Conservation (phyloP, 1,139 yeast genomes). For the Yamadazyma dushanensis region DNA sequence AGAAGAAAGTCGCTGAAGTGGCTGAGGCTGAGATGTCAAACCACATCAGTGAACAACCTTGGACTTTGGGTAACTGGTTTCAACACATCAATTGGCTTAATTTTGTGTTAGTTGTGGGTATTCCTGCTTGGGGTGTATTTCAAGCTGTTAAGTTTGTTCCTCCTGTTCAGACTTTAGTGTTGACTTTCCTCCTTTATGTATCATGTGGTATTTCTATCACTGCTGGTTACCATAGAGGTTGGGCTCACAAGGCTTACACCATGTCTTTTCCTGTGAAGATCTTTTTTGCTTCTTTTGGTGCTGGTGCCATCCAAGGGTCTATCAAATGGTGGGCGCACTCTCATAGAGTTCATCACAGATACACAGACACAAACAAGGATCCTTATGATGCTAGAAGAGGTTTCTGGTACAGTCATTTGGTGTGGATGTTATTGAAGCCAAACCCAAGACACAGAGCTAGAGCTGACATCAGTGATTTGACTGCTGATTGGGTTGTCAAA, state of each 20-base stretch:
- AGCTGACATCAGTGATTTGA: slow-evolving; percentile 91
- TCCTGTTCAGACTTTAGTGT: slow-evolving; percentile 55
- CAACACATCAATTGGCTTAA: slow-evolving; percentile 93
- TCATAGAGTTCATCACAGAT: slow-evolving; percentile 96
- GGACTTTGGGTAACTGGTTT: slow-evolving; percentile 83
- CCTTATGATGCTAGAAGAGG: slow-evolving; percentile 97
- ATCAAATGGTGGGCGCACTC: slow-evolving; percentile 99
- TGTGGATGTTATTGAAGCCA: slow-evolving; percentile 94
- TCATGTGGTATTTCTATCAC: slow-evolving; percentile 89
- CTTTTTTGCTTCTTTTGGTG: slow-evolving; percentile 82
- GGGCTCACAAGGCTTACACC: slow-evolving; percentile 83
- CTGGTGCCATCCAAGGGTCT: slow-evolving; percentile 95
- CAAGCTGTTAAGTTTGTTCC: slow-evolving; percentile 54
- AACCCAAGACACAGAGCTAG: slow-evolving; percentile 95
- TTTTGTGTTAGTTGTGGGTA: slow-evolving; percentile 66
- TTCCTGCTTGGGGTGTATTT: slow-evolving; percentile 68
- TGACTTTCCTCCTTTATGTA: slow-evolving; percentile 63
- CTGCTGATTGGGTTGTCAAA: slow-evolving; percentile 86
- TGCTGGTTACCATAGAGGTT: slow-evolving; percentile 75
- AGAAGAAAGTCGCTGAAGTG: slow-evolving; percentile 46
- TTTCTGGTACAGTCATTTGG: slow-evolving; percentile 93
- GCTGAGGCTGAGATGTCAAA: slow-evolving; percentile 30
- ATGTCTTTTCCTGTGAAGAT: slow-evolving; percentile 72
- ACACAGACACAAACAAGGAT: slow-evolving; percentile 94
- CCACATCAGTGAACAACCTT: slow-evolving; percentile 91